Evolutionary conservation across 768 basidiomycete species (phyloP).

Genomic region (Boletellus emodensis): DNA sequence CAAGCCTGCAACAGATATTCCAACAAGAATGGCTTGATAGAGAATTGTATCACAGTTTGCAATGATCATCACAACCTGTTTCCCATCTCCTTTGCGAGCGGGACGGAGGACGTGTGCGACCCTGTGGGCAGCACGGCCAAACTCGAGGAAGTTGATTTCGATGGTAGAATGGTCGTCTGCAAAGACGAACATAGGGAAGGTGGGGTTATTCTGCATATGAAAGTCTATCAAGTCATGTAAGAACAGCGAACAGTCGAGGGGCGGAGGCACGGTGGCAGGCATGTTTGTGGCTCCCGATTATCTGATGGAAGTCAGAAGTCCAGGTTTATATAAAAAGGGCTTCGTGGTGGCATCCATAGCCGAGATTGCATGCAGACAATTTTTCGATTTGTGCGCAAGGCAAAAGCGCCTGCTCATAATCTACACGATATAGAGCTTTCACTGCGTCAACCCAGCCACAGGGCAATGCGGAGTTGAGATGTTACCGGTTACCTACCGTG

Average conservation of each 20-base stretch:
- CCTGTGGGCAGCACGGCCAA: conserved; percentile 28
- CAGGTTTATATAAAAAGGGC: too few species aligned
- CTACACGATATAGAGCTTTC: too few species aligned
- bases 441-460: too few species aligned
- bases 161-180: conserved; percentile 12
- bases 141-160: conserved; percentile 26
- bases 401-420: too few species aligned
- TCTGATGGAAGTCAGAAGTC: too few species aligned
- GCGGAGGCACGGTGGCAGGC: conserved; percentile 5
- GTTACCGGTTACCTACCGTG: too few species aligned
- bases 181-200: conserved; percentile 20
- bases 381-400: too few species aligned
- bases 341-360: too few species aligned
- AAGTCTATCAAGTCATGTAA: conserved; percentile 27
- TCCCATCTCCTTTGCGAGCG: conserved; percentile 19
- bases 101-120: conserved; percentile 41
- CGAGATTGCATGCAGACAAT: too few species aligned
- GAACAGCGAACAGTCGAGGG: conserved; percentile 21
- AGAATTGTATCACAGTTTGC: conserved; percentile 32
- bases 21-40: conserved; percentile 31
- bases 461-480: too few species aligned
- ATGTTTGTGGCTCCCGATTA: too few species aligned
- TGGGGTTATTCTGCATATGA: conserved; percentile 23
- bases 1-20: conserved; percentile 40
- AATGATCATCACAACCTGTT: conserved; percentile 21